These are phyloP conservation scores for Hyaloscypha finlandica DNA, from an alignment of 495 filamentous ascomycete species.

Conservation along the genomic window DNA sequence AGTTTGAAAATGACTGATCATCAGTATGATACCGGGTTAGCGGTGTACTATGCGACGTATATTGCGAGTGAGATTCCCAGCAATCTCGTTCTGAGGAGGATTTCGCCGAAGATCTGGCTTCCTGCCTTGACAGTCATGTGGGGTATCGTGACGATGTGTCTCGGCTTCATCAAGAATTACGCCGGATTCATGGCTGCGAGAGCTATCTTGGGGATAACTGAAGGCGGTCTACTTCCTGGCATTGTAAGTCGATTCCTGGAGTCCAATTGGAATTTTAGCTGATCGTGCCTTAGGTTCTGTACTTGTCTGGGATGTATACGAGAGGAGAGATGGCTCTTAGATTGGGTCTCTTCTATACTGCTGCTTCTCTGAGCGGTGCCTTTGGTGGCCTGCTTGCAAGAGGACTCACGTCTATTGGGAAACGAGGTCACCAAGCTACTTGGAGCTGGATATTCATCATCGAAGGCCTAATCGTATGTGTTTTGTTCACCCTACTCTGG, in stretches of 20 bases:
- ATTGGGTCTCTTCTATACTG: conserved; percentile 59
- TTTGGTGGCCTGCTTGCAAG: conserved; percentile 65
- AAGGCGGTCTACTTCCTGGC: conserved; percentile 85
- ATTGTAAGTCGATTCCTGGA: conserved; percentile 45
- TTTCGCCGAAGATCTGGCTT: conserved; percentile 63
- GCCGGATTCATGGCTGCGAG: conserved; percentile 78
- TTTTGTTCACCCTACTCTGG: conserved; percentile 9
- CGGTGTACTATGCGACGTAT: conserved; percentile 59
- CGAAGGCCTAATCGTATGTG: conserved; percentile 53
- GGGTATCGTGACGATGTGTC: conserved; percentile 75
- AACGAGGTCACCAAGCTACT: conserved; percentile 44
- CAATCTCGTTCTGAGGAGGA: conserved; percentile 65
- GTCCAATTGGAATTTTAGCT: conserved; percentile 5
- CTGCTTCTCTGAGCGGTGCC: conserved; percentile 58
- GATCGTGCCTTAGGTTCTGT: conserved; percentile 41
- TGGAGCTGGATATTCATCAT: conserved; percentile 78
- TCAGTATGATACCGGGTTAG: conserved; percentile 65
- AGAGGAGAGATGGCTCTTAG: conserved; percentile 62
- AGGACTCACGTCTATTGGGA: conserved; percentile 63
- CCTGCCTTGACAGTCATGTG: conserved; percentile 55
- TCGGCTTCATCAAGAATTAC: conserved; percentile 75
- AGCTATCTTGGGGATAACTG: conserved; percentile 81
- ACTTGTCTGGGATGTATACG: conserved; percentile 55
- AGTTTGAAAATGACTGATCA: conserved; percentile 63
- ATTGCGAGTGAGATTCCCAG: conserved; percentile 57